Percentiles rank a stretch among this genome's conserved stretches.
Conservation (phyloP, 495 filamentous ascomycete species). For the Podospora didyma region DNA sequence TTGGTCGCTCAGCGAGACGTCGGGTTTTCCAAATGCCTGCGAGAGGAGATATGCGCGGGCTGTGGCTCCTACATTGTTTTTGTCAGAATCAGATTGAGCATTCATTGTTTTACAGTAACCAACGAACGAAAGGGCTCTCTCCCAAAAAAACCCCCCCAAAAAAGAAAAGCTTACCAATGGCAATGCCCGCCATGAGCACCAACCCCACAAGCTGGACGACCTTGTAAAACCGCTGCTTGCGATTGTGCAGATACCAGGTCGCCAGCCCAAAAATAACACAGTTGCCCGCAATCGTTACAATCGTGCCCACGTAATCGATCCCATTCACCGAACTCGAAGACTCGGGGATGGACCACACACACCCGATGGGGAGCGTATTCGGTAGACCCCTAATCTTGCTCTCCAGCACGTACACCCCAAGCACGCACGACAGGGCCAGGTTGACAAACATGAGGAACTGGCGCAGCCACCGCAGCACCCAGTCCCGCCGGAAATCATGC, state of each 20-base stretch:
- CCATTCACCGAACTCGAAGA: conserved; percentile 26
- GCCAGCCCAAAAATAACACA: conserved; percentile 45
- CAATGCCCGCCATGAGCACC: conserved; percentile 44
- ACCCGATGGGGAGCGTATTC: conserved; percentile 48
- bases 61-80: conserved; percentile 33
- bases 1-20: conserved; percentile 37
- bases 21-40: conserved; percentile 47
- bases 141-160: too few relatives aligned
- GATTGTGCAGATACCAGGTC: conserved; percentile 54
- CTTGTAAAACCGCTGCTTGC: conserved; percentile 41
- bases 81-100: neutral
- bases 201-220: conserved; percentile 43
- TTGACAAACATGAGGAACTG: conserved; percentile 58
- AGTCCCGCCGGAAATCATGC: conserved; percentile 57
- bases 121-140: too few relatives aligned
- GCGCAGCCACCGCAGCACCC: conserved; percentile 57
- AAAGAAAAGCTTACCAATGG: conserved; percentile 24
- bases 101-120: too few relatives aligned
- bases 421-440: conserved; percentile 44
- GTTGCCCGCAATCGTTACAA: conserved; percentile 48
- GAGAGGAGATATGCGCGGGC: conserved; percentile 45
- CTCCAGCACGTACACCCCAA: conserved; percentile 47
- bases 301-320: conserved; percentile 47
- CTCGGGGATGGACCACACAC: conserved; percentile 40
- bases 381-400: conserved; percentile 44